Conservation (phyloP, 495 filamentous ascomycete genomes). For the Sporormia fimetaria region DNA sequence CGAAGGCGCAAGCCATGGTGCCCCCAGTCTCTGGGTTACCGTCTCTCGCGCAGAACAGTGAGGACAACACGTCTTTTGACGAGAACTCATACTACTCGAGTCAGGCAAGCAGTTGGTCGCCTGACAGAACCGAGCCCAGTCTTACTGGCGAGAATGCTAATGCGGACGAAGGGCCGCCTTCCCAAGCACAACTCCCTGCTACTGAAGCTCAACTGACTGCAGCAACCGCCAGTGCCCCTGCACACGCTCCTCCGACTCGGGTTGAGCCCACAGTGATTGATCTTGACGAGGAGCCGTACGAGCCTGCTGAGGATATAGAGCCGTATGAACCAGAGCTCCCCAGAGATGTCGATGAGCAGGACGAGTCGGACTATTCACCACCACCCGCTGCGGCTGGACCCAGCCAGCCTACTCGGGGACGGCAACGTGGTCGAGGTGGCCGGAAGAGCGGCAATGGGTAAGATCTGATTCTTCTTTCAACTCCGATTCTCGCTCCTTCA, state of each 20-base stretch:
- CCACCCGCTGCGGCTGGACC: constrained; percentile 16
- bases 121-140: constrained; percentile 33
- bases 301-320: constrained; percentile 24
- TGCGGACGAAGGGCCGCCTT: constrained; percentile 8
- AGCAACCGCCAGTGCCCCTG: not conserved
- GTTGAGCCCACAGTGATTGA: constrained; percentile 10
- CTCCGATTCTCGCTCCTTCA: not conserved
- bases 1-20: constrained; percentile 60
- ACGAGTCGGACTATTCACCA: constrained; percentile 26
- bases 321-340: constrained; percentile 18
- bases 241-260: not conserved
- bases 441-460: constrained; percentile 15
- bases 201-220: constrained; percentile 12
- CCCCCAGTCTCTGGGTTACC: constrained; percentile 49
- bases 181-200: constrained; percentile 10
- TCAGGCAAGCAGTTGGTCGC: constrained; percentile 39
- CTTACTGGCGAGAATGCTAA: constrained; percentile 13
- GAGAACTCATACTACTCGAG: constrained; percentile 95
- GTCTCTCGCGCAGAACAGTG: constrained; percentile 38
- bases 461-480: constrained; percentile 4
- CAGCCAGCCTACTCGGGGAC: constrained; percentile 2
- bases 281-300: constrained; percentile 24
- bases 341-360: constrained; percentile 12
- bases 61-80: constrained; percentile 69
- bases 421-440: constrained; percentile 5